These are phyloP conservation scores for Hypoxylon trugodes DNA, from an alignment of 495 filamentous ascomycete genomes.

Conservation along the genomic window DNA sequence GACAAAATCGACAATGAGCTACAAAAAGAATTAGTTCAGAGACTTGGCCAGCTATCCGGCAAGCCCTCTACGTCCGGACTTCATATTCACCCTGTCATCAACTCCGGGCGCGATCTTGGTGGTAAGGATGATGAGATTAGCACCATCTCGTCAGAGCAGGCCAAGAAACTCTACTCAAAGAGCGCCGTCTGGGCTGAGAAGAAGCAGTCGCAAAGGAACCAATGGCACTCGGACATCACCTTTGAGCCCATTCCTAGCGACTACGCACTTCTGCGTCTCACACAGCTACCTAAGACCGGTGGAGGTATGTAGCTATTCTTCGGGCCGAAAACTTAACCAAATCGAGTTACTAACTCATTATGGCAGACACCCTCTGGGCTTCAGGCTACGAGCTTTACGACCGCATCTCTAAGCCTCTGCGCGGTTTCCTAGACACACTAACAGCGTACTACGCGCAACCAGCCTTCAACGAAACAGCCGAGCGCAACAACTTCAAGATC, in stretches of 20 bases:
- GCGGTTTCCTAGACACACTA: constrained; percentile 71
- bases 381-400: constrained; percentile 83
- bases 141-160: constrained; percentile 69
- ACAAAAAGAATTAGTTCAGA: constrained; percentile 73
- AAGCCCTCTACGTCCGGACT: constrained; percentile 71
- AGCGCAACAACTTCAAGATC: constrained; percentile 63
- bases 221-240: constrained; percentile 75
- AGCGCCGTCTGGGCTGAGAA: constrained; percentile 38
- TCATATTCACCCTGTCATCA: constrained; percentile 77
- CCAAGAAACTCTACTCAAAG: constrained; percentile 64
- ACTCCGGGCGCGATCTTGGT: constrained; percentile 65
- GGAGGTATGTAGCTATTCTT: constrained; percentile 60
- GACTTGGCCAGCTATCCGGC: constrained; percentile 70
- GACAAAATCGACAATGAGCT: constrained; percentile 69
- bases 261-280: constrained; percentile 69
- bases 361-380: constrained; percentile 76
- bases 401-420: constrained; percentile 70
- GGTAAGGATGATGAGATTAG: constrained; percentile 76
- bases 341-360: not conserved
- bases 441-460: constrained; percentile 73
- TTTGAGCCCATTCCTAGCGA: constrained; percentile 74
- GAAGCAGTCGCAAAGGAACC: constrained; percentile 52
- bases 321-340: not conserved
- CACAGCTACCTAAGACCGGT: constrained; percentile 72
- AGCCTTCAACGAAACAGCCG: constrained; percentile 64